Evolutionary conservation across 1,284 basidiomycete species (phyloP).

Genomic region (Fomes fomentarius): DNA sequence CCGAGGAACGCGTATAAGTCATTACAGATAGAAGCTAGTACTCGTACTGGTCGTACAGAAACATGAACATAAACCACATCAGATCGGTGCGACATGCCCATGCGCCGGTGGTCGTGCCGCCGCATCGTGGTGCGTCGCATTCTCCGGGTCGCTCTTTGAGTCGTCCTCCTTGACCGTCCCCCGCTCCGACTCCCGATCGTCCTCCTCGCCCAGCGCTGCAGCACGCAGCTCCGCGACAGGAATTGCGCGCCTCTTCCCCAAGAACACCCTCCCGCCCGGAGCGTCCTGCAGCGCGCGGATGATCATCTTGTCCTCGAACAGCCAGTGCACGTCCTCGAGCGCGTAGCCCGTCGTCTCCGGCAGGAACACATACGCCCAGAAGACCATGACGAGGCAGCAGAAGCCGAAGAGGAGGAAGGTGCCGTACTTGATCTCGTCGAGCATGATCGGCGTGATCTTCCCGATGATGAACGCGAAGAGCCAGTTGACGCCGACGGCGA

Average conservation of each 20-base stretch:
- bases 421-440: constrained; percentile 39
- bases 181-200: not conserved
- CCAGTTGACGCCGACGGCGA: constrained; percentile 51
- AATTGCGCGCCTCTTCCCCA: not conserved
- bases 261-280: not conserved
- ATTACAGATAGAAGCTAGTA: too few relatives aligned
- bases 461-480: constrained; percentile 51
- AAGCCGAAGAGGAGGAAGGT: constrained; percentile 55
- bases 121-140: not conserved
- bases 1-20: too few relatives aligned
- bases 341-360: not conserved
- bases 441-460: constrained; percentile 49
- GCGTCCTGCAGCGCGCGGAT: not conserved
- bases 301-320: not conserved
- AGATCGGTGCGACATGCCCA: not conserved
- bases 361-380: not conserved
- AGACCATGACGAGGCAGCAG: constrained; percentile 15
- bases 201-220: not conserved
- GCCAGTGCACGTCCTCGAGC: not conserved
- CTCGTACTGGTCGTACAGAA: too few relatives aligned
- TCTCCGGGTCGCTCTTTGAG: not conserved
- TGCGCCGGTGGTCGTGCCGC: not conserved
- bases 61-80: too few relatives aligned
- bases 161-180: not conserved
- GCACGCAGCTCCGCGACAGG: not conserved